Percentiles rank a stretch among this genome's conserved stretches.
These are phyloP conservation scores for Trypanosoma cruzi DNA, from an alignment of 208 protist species.

Conservation along the genomic window DNA sequence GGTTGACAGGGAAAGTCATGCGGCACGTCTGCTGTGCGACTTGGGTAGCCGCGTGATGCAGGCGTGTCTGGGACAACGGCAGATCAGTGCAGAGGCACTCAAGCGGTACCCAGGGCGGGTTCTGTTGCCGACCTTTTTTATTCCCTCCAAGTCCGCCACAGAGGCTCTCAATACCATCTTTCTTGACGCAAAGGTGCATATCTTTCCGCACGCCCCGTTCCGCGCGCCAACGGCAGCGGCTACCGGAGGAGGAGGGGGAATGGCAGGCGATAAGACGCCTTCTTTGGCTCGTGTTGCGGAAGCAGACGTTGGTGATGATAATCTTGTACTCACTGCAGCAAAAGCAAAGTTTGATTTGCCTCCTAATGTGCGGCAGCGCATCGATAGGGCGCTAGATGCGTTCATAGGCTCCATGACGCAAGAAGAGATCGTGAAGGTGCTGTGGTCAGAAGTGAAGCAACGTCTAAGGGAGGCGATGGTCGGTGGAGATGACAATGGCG, in stretches of 20 bases:
- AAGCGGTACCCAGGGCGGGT: constrained; percentile 72
- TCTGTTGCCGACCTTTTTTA: constrained; percentile 72
- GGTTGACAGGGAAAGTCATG: constrained; percentile 44
- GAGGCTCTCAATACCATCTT: constrained; percentile 47
- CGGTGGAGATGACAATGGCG: background rate
- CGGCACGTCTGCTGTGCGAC: constrained; percentile 71
- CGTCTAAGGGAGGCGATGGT: constrained; percentile 39
- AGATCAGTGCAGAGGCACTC: constrained; percentile 51
- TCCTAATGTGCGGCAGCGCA: background rate
- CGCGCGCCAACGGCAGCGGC: constrained; percentile 25
- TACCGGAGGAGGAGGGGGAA: background rate
- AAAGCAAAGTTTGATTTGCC: background rate
- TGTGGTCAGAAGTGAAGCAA: constrained; percentile 50
- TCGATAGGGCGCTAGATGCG: constrained; percentile 35
- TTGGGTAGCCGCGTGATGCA: constrained; percentile 65
- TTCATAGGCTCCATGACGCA: constrained; percentile 46
- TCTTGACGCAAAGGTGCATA: constrained; percentile 42
- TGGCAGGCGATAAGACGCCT: constrained; percentile 2
- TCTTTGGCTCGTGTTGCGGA: background rate
- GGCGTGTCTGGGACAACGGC: constrained; percentile 56
- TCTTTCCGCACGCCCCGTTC: constrained; percentile 57
- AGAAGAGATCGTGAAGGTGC: constrained; percentile 52
- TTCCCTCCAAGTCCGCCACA: constrained; percentile 24
- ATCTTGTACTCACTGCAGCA: background rate
- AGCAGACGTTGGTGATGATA: background rate